These are phyloP conservation scores for Priceomyces castillae DNA, from an alignment of 805 yeast genomes.

Conservation along the genomic window DNA sequence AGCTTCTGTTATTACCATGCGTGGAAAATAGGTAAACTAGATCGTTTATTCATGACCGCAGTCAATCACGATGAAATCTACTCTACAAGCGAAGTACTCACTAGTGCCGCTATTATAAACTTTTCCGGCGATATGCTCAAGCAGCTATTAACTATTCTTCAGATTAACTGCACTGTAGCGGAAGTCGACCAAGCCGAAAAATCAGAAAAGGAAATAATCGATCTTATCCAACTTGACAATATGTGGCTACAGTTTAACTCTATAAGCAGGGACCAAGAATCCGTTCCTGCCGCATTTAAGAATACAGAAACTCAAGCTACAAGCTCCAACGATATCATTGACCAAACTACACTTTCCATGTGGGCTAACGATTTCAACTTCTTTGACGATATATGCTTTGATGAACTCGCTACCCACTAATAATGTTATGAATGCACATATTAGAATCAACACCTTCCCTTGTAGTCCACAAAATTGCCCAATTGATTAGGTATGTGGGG, in stretches of 20 bases:
- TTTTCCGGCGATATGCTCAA: conserved; percentile 1
- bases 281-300: conserved; percentile 4
- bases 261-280: conserved; percentile 4
- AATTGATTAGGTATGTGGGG: too few relatives aligned
- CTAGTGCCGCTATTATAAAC: neutral
- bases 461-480: too few relatives aligned
- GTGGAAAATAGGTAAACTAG: conserved; percentile 26
- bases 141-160: neutral
- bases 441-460: too few relatives aligned
- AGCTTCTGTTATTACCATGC: conserved; percentile 37
- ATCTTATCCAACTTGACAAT: conserved; percentile 10
- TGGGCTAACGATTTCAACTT: conserved; percentile 5
- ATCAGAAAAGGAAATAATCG: conserved; percentile 6
- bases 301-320: neutral
- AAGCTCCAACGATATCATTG: neutral
- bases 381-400: conserved; percentile 2
- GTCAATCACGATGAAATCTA: conserved; percentile 2
- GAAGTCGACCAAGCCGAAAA: neutral
- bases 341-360: conserved; percentile 2
- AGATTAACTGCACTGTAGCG: neutral
- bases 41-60: conserved; percentile 2
- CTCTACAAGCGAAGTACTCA: neutral
- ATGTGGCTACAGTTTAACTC: conserved; percentile 12
- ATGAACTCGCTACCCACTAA: neutral
- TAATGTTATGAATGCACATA: too few relatives aligned